Evolutionary conservation across 2,329 filamentous ascomycete species (phyloP).

Genomic region (Aspergillus aculeatus): DNA sequence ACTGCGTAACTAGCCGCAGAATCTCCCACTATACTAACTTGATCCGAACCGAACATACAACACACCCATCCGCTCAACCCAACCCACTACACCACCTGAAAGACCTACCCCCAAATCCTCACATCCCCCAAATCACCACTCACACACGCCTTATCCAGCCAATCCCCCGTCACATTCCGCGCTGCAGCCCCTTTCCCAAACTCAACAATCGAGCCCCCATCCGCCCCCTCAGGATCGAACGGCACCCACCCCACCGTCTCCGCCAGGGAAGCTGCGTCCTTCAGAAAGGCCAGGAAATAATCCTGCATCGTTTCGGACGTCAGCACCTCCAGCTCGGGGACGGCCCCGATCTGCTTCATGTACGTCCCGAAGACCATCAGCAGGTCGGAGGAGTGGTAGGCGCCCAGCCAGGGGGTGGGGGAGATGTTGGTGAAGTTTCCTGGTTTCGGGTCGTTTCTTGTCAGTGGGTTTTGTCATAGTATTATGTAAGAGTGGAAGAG

Average conservation of each 20-base stretch:
- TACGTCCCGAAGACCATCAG: slow-evolving; percentile 6
- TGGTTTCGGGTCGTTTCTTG: slow-evolving; percentile 3
- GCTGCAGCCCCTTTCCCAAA: slow-evolving; percentile 3
- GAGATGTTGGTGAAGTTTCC: slow-evolving; percentile 11
- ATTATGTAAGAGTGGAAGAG: no score
- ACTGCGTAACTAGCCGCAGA: no score
- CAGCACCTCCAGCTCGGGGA: slow-evolving; percentile 17
- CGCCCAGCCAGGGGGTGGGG: slow-evolving; percentile 3
- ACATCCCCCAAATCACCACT: neutral
- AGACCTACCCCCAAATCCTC: slow-evolving; percentile 23
- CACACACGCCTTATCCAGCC: neutral
- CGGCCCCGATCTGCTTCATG: slow-evolving; percentile 8
- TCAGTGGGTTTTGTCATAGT: neutral
- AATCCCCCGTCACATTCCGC: neutral
- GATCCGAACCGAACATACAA: no score
- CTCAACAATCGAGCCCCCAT: neutral
- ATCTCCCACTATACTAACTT: no score
- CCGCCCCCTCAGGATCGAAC: slow-evolving; percentile 22
- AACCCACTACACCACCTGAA: no score
- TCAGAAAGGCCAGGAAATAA: slow-evolving; percentile 22
- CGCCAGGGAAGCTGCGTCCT: slow-evolving; percentile 10
- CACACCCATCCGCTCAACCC: no score
- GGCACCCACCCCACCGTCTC: slow-evolving; percentile 14
- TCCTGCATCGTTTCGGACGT: slow-evolving; percentile 26
- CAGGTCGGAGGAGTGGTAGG: slow-evolving; percentile 6